Conservation (phyloP, 2,329 filamentous ascomycete species). For the Orbilia blumenaviensis region DNA sequence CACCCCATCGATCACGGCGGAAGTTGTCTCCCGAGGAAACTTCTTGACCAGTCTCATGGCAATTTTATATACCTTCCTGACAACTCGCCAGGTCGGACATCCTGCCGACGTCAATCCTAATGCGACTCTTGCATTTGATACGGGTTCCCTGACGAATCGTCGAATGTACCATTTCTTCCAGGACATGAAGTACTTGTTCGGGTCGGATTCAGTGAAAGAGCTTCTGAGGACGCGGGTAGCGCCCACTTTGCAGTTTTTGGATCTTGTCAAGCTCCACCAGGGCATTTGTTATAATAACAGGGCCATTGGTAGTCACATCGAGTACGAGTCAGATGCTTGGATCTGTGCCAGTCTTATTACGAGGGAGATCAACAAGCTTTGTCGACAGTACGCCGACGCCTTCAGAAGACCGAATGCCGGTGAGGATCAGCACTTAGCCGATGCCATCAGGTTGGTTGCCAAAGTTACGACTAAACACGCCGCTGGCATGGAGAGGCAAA, state of each 20-base stretch:
- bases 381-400: constrained; percentile 84
- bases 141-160: constrained; percentile 91
- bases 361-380: constrained; percentile 91
- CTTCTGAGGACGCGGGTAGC: constrained; percentile 82
- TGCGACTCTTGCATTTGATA: constrained; percentile 89
- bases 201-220: constrained; percentile 86
- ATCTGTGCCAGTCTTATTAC: constrained; percentile 95
- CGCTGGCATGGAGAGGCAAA: constrained; percentile 82
- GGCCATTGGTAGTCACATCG: constrained; percentile 92
- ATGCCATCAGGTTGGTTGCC: constrained; percentile 77
- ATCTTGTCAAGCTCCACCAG: constrained; percentile 94
- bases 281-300: constrained; percentile 94
- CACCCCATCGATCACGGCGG: constrained; percentile 93
- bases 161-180: constrained; percentile 98
- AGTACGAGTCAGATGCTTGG: constrained; percentile 98
- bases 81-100: constrained; percentile 92
- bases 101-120: constrained; percentile 86
- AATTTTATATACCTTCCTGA: constrained; percentile 96
- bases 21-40: constrained; percentile 93
- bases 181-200: constrained; percentile 89
- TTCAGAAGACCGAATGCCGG: constrained; percentile 76
- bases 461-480: constrained; percentile 89
- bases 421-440: constrained; percentile 72
- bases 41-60: constrained; percentile 95
- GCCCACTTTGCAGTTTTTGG: constrained; percentile 92